Evolutionary conservation across 2,329 filamentous ascomycete species (phyloP), one percentile per base, ranked within the genome.

Genomic region (Claviceps africana): DNA sequence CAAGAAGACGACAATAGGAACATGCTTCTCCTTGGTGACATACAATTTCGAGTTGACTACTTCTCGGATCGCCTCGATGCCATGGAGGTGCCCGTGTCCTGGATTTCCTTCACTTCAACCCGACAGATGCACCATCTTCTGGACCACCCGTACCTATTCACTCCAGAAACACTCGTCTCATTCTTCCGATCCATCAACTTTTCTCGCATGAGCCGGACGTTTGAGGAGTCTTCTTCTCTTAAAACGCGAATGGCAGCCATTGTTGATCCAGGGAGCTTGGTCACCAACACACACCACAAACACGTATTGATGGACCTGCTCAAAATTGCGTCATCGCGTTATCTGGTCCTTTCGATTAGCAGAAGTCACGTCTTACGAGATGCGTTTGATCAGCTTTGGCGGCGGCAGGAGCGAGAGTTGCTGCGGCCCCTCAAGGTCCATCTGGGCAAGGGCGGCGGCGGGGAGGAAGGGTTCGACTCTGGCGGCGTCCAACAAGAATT

Each of bases 401-500:
- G 87, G 51, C 79, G 89, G 37, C 84, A 96, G 65, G 81, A 82
- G 61, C 77, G 86, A 37, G 88, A 96, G 67, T 72, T 97, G 3
- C 72, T 91, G 61, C 81, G 88, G 28, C 93, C 93, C 1, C 70
- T 98, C 35, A 95, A 95, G 61, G 84, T 98, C 9, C 83, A 88
- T 49, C 79, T 97, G 53, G 89, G 89, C 3, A 85, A 88, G 62
- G 83, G 88, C 35, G 75, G 76, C 51, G 88, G 88, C 31, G 88
- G 88, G 33, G 93, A 97, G 65, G 83, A 94, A 64, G 93, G 93
- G 0, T 81, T 94, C 35, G 93, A 98, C 65, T 88, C 91, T 48
- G 93, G 93, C 44, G 93, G 93, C 56, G 90, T 98, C 1, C 91
- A 96, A 60, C 90, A 95, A 64, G 93, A 98, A 57, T 97, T 95